Percentiles rank a stretch among this genome's conserved stretches.
These are phyloP conservation scores for barley (Hordeum vulgare) DNA, from an alignment of 176 grass and related monocot genomes.

Conservation along the genomic window DNA sequence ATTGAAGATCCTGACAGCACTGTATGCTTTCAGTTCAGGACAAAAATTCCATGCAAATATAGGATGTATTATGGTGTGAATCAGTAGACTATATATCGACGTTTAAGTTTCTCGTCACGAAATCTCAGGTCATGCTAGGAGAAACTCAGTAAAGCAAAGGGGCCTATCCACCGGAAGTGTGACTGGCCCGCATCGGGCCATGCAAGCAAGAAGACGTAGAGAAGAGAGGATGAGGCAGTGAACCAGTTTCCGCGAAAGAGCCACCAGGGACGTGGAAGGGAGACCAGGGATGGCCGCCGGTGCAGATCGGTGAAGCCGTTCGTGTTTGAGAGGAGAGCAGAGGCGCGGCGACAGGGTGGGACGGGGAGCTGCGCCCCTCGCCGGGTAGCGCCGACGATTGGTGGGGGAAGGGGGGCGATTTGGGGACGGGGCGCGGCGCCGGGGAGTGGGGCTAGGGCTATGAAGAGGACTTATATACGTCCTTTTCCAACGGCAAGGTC, in stretches of 20 bases:
- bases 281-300: neutral
- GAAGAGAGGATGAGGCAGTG: neutral
- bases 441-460: too few species aligned
- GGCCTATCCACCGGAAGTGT: neutral
- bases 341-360: neutral
- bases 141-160: neutral
- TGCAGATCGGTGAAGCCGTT: neutral
- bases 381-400: too few species aligned
- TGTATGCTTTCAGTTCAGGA: neutral
- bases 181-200: neutral
- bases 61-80: neutral
- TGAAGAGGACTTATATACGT: too few species aligned
- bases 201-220: neutral
- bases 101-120: neutral
- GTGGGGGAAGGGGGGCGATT: too few species aligned
- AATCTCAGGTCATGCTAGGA: neutral
- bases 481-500: too few species aligned
- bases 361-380: too few species aligned
- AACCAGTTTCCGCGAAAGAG: neutral
- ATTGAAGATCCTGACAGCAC: neutral
- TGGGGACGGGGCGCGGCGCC: too few species aligned
- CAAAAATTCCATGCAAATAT: neutral
- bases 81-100: neutral
- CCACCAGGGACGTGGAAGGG: neutral
- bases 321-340: neutral